phyloP scores from a whole-genome alignment of 345 rosid genomes.

The Ailanthus altissimus region DNA sequence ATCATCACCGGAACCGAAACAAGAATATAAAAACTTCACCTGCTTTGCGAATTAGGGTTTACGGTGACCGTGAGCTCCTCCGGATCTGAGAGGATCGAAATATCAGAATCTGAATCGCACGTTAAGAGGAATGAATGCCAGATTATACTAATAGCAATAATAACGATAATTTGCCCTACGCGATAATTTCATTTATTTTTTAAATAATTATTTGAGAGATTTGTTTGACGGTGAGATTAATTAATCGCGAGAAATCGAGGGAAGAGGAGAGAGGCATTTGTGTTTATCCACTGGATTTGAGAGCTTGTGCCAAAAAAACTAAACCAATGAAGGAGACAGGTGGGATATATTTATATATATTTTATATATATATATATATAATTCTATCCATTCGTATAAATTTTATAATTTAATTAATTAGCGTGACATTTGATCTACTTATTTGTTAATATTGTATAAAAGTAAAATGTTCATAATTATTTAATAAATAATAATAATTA shows the following conservation, averaged over 20 bases:
- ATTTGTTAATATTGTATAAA: too few relatives aligned
- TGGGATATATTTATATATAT: too few relatives aligned
- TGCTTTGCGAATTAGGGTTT: slow-evolving; percentile 10
- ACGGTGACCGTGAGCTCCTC: background rate
- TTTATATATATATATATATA: too few relatives aligned
- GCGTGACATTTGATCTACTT: too few relatives aligned
- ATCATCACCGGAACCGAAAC: background rate
- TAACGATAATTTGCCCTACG: too few relatives aligned
- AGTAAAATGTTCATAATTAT: too few relatives aligned
- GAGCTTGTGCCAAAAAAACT: background rate
- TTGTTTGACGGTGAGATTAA: slow-evolving; percentile 13
- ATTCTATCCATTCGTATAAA: too few relatives aligned
- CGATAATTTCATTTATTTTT: too few relatives aligned
- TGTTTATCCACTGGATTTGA: slow-evolving; percentile 10
- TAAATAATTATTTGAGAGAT: background rate
- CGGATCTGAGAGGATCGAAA: slow-evolving; percentile 32
- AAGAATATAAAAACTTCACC: slow-evolving; percentile 12
- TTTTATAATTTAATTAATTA: too few relatives aligned
- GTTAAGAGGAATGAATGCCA: too few relatives aligned
- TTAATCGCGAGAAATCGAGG: slow-evolving; percentile 18
- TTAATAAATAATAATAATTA: too few relatives aligned
- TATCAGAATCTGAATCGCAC: slow-evolving; percentile 5
- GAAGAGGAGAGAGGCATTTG: background rate
- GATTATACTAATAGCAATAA: too few relatives aligned
- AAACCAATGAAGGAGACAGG: background rate